Percentiles rank a stretch among this genome's conserved stretches.
Conservation (phyloP, 2,329 filamentous ascomycete species). For the Pseudogymnoascus sp. region DNA sequence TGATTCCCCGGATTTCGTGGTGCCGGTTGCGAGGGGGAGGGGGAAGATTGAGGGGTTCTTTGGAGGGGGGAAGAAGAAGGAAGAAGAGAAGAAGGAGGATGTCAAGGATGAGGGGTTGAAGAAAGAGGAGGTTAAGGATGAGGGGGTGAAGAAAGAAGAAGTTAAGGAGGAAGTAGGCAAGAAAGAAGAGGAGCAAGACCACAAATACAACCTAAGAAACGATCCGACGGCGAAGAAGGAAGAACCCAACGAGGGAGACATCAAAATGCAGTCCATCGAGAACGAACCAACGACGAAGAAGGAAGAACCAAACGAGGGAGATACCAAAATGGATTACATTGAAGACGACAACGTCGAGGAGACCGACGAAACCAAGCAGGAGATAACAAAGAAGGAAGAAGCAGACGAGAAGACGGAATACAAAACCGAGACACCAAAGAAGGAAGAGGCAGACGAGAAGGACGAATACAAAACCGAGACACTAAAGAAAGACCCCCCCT, state of each 20-base stretch:
- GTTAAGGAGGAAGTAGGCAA: conserved; percentile 11
- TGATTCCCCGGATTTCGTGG: conserved; percentile 72
- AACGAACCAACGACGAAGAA: conserved; percentile 19
- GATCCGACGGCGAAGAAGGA: neutral
- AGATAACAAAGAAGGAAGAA: conserved; percentile 14
- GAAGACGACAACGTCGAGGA: conserved; percentile 18
- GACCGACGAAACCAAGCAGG: neutral
- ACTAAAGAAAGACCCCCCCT: neutral
- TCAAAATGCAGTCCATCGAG: conserved; percentile 19
- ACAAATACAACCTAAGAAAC: neutral
- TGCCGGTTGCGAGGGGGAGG: conserved; percentile 77
- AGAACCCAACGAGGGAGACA: conserved; percentile 18
- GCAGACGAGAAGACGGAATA: conserved; percentile 7
- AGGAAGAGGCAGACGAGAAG: neutral
- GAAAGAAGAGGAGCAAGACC: neutral
- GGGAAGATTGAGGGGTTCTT: conserved; percentile 94
- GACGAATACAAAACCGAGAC: too few species aligned
- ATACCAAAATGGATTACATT: conserved; percentile 19
- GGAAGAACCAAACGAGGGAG: conserved; percentile 19
- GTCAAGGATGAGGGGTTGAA: conserved; percentile 11
- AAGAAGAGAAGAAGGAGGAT: conserved; percentile 11
- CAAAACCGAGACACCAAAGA: neutral
- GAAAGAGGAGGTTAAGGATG: conserved; percentile 7
- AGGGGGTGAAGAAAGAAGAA: conserved; percentile 13
- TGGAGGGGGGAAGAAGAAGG: conserved; percentile 32